Evolutionary conservation across 2,329 filamentous ascomycete species (phyloP), one percentile per base, ranked within the genome.

Genomic region (Penicillium sp.): DNA sequence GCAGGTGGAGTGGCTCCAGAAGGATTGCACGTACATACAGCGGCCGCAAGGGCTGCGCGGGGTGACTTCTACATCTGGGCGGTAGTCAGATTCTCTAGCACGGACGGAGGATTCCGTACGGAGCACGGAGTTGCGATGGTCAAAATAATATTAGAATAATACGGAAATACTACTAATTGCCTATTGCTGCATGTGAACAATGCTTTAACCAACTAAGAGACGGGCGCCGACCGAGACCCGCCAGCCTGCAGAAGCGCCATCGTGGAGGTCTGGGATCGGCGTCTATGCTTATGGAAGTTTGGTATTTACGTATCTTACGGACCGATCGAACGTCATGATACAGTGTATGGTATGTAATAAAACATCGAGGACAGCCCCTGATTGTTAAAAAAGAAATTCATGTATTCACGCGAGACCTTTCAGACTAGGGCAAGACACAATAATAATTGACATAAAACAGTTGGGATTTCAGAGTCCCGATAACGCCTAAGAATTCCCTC

Each of bases 271-370:
- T 19, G 44, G 13, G 49, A 51, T 51, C 49, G 49, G 49, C 49
- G 30, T 35, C n/a, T 15, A 51, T 22, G n/a, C 6, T 22, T 19
- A 12, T 35, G 30, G 13, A 19, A 22, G n/a, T 35, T 35, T 35
- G 15, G 24, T 49, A 49, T 49, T 49, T 49, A 49, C 45, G 45
- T 49, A 49, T 30, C n/a, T 28, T 17, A 49, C 28, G 24, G 44
- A 10, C 7, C 22, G 53, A 8, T 17, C 33, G 2, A 60, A 56
- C 24, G 19, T 28, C 22, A 13, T 22, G 17, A 37, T n/a, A 63
- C 61, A 4, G 2, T 10, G 53, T 60, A 63, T 40, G 49, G 57
- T 63, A 60, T 50, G 47, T 30, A 49, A 49, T 55, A 57, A 57
- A 45, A 50, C 44, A 54, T 22, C 15, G 15, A n/a, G 49, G 28